Evolutionary conservation across 1,284 basidiomycete genomes (phyloP), one percentile per base, ranked within the genome.

Genomic region (Cystobasidium pallidum): DNA sequence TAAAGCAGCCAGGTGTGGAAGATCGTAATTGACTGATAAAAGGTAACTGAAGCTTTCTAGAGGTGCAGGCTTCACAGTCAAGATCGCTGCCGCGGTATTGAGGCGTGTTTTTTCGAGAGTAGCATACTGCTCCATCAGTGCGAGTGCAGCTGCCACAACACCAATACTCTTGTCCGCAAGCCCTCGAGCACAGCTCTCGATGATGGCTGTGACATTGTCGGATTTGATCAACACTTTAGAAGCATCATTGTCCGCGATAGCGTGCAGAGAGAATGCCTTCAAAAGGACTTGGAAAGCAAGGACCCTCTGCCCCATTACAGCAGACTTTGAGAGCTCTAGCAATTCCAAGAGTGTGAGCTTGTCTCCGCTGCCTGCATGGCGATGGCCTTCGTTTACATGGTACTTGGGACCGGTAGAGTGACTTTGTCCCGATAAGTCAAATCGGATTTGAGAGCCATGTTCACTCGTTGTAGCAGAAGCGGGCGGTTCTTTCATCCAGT

Each of bases 401-500:
- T 71, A 59, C 2, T 28, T 41, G 0, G 15, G 3, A 21, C 24
- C 28, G 8, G n/a, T 36, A 17, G 6, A 17, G 15, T 64, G 32
- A 32, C 11, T 32, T 17, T 52, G 51, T 21, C 68, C 68, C 17
- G 41, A 34, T 10, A 71, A 26, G 49, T 64, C 61, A 34, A 71
- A 71, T 4, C 49, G 59, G 24, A 71, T 30, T 26, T 52, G 47
- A 1, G 43, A 34, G 24, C 1, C 34, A 1, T 45, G 6, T 8
- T 4, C 4, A 32, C 10, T 34, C n/a, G 43, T 10, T 11, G 36
- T 19, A 34, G 3, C 17, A n/a, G 2, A 4, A 1, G 43, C 13
- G 4, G 49, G 43, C 13, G 3, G 3, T 39, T 15, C 66, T 26
- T 47, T 58, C 79, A 92, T 89, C 93, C 93, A 95, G 57, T 86